Base-by-base conservation (phyloP, 441 rosid species). In the Omphalea diandra region DNA sequence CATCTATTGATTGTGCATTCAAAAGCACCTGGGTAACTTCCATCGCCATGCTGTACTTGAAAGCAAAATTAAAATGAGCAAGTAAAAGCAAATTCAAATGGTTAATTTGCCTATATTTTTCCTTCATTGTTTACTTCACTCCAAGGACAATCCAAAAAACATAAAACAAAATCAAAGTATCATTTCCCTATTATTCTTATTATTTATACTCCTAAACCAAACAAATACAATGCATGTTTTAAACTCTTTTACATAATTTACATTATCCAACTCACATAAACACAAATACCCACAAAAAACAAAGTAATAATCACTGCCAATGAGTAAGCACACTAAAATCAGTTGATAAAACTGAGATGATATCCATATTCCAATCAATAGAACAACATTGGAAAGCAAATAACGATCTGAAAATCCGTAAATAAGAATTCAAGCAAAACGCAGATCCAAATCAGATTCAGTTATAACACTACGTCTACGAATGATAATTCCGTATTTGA, bases 11-110 rank as follows among this genome's bases (percentile, higher is more conserved):
- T 74, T 82, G 88, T 32, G 86, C 88, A 71, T 81, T 81, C 70
- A 84, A 68, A 11, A 81, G 86, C 35, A 82, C 73, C 71, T 82
- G 83, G 22, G 88, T 82, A 49, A 84, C 84, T 77, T 88, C 94
- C 90, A 82, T 84, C 7, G 88, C 83, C 83, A 80, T 83, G 63
- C n/a, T 67, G 47, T 63, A 27, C 67, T 82, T 83, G 80, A 61
- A 76, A 76, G 33, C 1, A 43, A n/a, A n/a, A n/a, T n/a, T n/a
- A n/a, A n/a, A n/a, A n/a, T n/a, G n/a, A n/a, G n/a, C n/a, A n/a
- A n/a, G n/a, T n/a, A n/a, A n/a, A n/a, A n/a, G n/a, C n/a, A n/a
- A n/a, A n/a, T n/a, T n/a, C n/a, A n/a, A n/a, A n/a, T n/a, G n/a
- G n/a, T n/a, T n/a, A n/a, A n/a, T n/a, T n/a, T n/a, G n/a, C n/a